Base-by-base conservation (phyloP, 805 yeast species). In the Zygosaccharomyces pseudorouxii region DNA sequence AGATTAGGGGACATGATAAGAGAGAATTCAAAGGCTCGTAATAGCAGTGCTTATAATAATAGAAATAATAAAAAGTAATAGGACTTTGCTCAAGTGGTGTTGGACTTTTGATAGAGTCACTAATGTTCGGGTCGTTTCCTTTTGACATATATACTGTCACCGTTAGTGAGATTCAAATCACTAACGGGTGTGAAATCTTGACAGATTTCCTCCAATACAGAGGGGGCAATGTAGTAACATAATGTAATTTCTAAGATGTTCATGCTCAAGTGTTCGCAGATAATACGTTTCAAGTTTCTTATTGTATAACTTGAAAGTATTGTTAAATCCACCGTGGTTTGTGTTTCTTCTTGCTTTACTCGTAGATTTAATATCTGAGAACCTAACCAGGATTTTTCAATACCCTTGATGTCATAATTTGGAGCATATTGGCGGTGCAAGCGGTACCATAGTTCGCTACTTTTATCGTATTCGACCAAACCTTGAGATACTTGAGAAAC, bases 401-500 rank as follows among this genome's bases (percentile, higher is more conserved):
- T 5, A 3, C 12, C 16, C 16, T 20, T n/a, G 7, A 16, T 10
- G 2, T n/a, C 33, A 18, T 62, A 54, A 3, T 59, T 38, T 30
- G 56, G 54, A 3, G 63, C 65, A 58, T 81, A 70, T 47, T 67
- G 69, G 2, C 50, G 36, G 8, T 68, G 58, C n/a, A 80, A 70
- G 22, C 62, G 30, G 2, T 43, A 38, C 84, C 85, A 82, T 25
- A 77, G 59, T 16, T 29, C 30, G 16, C 43, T 45, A 4, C 14
- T 36, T 12, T 36, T 39, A 18, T 65, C 55, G 37, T 65, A 71
- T 1, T 37, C 37, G 43, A 69, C 55, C 5, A 64, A 60, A 1
- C 60, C 58, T 1, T 50, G 46, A 7, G 47, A 38, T 0, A 85
- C 78, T 51, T 73, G 73, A 4, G 81, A 72, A 25, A 85, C 68